Percentiles rank a stretch among this genome's conserved stretches.
These are phyloP conservation scores for Neurospora sp. DNA, from an alignment of 495 filamentous ascomycete genomes.

Conservation along the genomic window DNA sequence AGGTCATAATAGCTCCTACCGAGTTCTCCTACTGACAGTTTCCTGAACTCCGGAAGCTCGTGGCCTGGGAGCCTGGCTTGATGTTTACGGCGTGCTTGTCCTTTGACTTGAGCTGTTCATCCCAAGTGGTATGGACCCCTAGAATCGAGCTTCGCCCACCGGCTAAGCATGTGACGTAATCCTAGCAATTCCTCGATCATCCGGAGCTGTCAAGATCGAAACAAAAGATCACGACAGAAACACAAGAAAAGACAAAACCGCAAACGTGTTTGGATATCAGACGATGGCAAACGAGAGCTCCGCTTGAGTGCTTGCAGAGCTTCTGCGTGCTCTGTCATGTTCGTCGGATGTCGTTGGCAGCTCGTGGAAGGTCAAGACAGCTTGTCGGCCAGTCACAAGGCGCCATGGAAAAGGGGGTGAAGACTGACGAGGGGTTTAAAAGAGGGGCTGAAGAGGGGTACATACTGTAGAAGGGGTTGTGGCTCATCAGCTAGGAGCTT, in stretches of 20 bases:
- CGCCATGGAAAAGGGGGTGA: neutral
- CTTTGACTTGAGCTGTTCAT: neutral
- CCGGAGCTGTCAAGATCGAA: neutral
- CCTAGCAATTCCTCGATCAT: neutral
- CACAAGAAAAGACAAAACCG: neutral
- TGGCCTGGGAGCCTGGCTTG: neutral
- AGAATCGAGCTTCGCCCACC: neutral
- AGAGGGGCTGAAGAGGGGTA: neutral
- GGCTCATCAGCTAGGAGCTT: neutral
- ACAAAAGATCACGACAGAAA: neutral
- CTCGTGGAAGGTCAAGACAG: neutral
- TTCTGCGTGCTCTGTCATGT: neutral
- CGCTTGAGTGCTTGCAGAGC: neutral
- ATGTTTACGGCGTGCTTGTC: neutral
- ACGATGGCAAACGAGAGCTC: neutral
- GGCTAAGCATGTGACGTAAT: neutral
- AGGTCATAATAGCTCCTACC: neutral
- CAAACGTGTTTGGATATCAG: neutral
- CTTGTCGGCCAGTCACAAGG: neutral
- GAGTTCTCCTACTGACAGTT: neutral
- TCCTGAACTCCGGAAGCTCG: neutral
- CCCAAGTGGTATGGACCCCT: neutral
- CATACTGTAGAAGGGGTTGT: neutral
- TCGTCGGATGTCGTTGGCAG: neutral
- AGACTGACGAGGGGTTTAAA: neutral